Percentiles rank a stretch among this genome's conserved stretches.
These are phyloP conservation scores for Pythium aristosporum DNA, from an alignment of 352 stramenopile genomes.

Conservation along the genomic window DNA sequence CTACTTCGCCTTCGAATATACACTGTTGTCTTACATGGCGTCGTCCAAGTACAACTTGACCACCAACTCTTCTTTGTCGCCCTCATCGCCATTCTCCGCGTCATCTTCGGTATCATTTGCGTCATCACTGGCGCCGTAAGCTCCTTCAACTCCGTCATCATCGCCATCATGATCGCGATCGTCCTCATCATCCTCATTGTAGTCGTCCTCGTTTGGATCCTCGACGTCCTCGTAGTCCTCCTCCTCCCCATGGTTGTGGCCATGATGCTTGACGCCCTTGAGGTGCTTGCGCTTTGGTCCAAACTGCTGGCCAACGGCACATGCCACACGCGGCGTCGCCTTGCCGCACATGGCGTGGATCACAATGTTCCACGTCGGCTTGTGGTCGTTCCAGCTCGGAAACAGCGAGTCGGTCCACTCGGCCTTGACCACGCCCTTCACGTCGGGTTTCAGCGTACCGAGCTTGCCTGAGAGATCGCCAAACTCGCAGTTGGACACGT, in stretches of 20 bases:
- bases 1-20: too few relatives aligned
- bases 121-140: too few relatives aligned
- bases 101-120: background rate
- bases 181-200: background rate
- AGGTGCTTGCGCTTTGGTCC: background rate
- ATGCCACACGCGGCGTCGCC: conserved; percentile 22
- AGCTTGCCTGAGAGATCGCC: conserved; percentile 31
- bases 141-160: background rate
- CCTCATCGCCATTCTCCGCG: background rate
- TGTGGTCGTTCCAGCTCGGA: background rate
- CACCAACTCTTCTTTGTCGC: background rate
- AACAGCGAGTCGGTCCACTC: conserved; percentile 11
- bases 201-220: background rate
- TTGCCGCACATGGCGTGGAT: conserved; percentile 25
- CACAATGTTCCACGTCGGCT: conserved; percentile 24
- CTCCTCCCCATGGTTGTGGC: background rate
- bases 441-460: conserved; percentile 19
- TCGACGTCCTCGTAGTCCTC: background rate
- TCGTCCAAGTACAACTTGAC: background rate
- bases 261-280: background rate
- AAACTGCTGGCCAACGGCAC: conserved; percentile 4
- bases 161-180: conserved; percentile 2
- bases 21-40: too few relatives aligned
- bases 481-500: conserved; percentile 12
- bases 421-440: conserved; percentile 7